Evolutionary conservation across 371 early-diverging fungal genomes (phyloP).

Genomic region (Umbelopsis sp.): DNA sequence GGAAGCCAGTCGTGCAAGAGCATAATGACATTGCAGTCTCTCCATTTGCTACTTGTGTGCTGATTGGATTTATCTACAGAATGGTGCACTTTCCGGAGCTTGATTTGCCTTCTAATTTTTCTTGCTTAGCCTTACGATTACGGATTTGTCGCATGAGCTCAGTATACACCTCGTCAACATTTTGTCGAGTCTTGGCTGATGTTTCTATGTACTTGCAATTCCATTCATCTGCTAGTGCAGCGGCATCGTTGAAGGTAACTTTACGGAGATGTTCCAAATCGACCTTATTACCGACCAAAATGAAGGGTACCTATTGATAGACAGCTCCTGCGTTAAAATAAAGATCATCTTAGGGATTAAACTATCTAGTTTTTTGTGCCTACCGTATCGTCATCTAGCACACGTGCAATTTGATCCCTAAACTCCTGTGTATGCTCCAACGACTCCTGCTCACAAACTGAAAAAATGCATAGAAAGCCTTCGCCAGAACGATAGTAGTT

Average conservation of each 20-base stretch:
- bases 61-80: constrained; percentile 25
- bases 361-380: constrained; percentile 17
- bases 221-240: constrained; percentile 77
- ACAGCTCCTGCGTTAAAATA: too few relatives aligned
- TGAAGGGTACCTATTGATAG: constrained; percentile 66
- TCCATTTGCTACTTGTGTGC: too few relatives aligned
- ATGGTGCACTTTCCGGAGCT: constrained; percentile 50
- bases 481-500: constrained; percentile 92
- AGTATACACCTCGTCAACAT: constrained; percentile 83
- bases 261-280: constrained; percentile 78
- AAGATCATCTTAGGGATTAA: not conserved
- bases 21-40: too few relatives aligned
- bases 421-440: constrained; percentile 86
- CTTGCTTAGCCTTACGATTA: constrained; percentile 66
- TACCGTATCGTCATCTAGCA: constrained; percentile 83
- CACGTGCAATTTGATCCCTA: constrained; percentile 87
- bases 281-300: constrained; percentile 88
- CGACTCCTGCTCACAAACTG: constrained; percentile 81
- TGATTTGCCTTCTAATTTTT: constrained; percentile 43
- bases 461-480: constrained; percentile 90
- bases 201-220: constrained; percentile 85
- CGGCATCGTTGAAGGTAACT: constrained; percentile 72
- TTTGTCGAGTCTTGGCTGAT: constrained; percentile 84
- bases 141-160: constrained; percentile 79
- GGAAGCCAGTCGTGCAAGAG: too few relatives aligned